Evolutionary conservation across 768 basidiomycete genomes (phyloP).

Genomic region (Exsudoporus frostii): DNA sequence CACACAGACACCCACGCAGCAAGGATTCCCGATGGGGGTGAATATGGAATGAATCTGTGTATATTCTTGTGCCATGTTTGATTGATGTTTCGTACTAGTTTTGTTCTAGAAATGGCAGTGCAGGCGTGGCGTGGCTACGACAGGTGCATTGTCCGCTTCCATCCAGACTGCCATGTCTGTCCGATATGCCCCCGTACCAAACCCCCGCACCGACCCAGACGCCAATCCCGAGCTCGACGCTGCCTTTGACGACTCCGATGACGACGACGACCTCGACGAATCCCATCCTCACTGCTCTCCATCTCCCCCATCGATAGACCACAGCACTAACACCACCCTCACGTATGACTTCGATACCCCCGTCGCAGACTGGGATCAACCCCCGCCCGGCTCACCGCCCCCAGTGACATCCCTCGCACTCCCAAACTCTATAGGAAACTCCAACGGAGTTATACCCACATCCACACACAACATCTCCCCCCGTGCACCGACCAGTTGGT

Average conservation of each 20-base stretch:
- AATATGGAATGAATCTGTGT: conserved; percentile 1
- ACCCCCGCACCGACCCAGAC: conserved; percentile 47
- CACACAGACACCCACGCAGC: conserved; percentile 12
- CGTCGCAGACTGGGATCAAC: conserved; percentile 64
- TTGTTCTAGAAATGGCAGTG: conserved; percentile 10
- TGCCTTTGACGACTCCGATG: conserved; percentile 80
- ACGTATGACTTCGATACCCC: conserved; percentile 78
- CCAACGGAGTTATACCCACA: conserved; percentile 65
- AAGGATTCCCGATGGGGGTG: conserved; percentile 26
- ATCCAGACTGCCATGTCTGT: conserved; percentile 39
- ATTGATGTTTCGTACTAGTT: not conserved
- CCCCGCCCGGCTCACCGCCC: conserved; percentile 83
- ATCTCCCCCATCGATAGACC: conserved; percentile 21
- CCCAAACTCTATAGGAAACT: conserved; percentile 71
- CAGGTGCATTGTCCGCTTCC: not conserved
- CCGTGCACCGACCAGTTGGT: conserved; percentile 39
- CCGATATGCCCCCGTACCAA: conserved; percentile 69
- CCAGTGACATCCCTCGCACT: conserved; percentile 58
- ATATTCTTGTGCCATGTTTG: not conserved
- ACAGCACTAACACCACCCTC: conserved; percentile 29
- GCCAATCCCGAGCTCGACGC: conserved; percentile 73
- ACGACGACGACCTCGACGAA: conserved; percentile 48
- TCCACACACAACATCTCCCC: conserved; percentile 33
- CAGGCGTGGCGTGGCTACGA: not conserved
- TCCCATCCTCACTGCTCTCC: conserved; percentile 39